Base-by-base conservation (phyloP, 805 yeast species). In the Ogataea populi-albae region DNA sequence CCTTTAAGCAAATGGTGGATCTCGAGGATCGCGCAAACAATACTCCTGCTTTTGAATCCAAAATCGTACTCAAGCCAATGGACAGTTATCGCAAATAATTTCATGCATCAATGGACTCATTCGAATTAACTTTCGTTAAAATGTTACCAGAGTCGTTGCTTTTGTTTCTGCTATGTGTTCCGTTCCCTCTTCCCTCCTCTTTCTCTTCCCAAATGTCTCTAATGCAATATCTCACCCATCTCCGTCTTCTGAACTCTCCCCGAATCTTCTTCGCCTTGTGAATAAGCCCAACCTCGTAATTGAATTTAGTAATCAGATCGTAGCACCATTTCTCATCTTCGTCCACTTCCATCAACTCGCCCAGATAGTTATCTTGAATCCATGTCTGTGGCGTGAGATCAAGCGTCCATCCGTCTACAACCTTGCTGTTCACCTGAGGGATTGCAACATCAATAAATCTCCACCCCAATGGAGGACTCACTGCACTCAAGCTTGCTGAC, bases 291-390 rank as follows among this genome's bases (percentile, higher is more conserved):
- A 45, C 38, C 20, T 51, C 60, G 25, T 46, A 54, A 17, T 43
- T 46, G 15, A 42, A 46, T 39, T 38, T 43, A 14, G 40, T 35
- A 6, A 55, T 54, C 24, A 58, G 53, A 56, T 86, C 95, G 55
- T 86, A 86, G 14, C 85, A 91, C 95, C 95, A 86, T 57, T 86
- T 86, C 26, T 82, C 84, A 37, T 79, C 88, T 19, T 73, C 65
- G 59, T 86, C 94, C 15, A 84, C 66, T 15, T 66, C 69, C 11
- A 81, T 77, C 29, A 75, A 59, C 38, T 74, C 81, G 19, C 49
- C 40, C 10, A 81, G 60, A 33, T 73, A 62, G 35, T 75, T 70
- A 2, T 59, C 52, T 29, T 59, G 59, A 6, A 80, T 85, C 95
- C 95, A 86, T 2, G 50, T 57, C 17, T 64, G 61, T 0, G 87